These are phyloP conservation scores for Diplodia intermedia DNA, from an alignment of 2,329 filamentous ascomycete species.

Conservation along the genomic window DNA sequence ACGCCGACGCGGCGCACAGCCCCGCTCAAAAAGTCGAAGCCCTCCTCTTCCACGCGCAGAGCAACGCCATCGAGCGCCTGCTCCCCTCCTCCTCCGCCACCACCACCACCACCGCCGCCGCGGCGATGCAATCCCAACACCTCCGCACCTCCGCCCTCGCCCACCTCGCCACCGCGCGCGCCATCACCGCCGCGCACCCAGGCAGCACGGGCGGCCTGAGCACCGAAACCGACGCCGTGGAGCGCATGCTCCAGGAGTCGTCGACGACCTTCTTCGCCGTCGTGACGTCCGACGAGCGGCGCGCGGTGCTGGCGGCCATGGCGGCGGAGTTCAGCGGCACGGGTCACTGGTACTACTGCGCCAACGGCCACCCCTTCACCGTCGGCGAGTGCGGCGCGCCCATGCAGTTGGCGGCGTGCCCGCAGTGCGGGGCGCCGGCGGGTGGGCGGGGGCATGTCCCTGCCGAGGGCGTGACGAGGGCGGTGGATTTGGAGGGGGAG, in stretches of 20 bases:
- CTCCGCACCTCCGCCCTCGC: constrained; percentile 37
- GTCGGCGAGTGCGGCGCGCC: constrained; percentile 72
- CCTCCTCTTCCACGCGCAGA: constrained; percentile 58
- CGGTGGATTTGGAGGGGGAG: constrained; percentile 57
- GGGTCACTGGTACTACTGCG: constrained; percentile 69
- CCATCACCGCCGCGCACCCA: background rate
- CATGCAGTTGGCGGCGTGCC: constrained; percentile 67
- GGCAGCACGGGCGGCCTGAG: constrained; percentile 38
- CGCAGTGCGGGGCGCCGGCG: constrained; percentile 65
- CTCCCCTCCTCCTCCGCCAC: constrained; percentile 22
- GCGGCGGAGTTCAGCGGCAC: constrained; percentile 51
- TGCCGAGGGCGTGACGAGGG: constrained; percentile 60
- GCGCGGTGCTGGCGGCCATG: constrained; percentile 50
- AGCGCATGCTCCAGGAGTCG: constrained; percentile 36
- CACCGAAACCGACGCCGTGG: constrained; percentile 55
- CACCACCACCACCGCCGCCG: background rate
- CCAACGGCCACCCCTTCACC: constrained; percentile 65
- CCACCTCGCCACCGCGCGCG: background rate
- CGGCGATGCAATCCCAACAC: background rate
- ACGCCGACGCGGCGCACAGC: constrained; percentile 47
- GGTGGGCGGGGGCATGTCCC: constrained; percentile 62
- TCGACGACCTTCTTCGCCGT: constrained; percentile 18
- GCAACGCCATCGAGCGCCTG: constrained; percentile 54
- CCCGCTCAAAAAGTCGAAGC: constrained; percentile 59
- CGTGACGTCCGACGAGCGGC: constrained; percentile 32